phyloP scores from a whole-genome alignment of 495 filamentous ascomycete species.

The Cladorrhinum samala region DNA sequence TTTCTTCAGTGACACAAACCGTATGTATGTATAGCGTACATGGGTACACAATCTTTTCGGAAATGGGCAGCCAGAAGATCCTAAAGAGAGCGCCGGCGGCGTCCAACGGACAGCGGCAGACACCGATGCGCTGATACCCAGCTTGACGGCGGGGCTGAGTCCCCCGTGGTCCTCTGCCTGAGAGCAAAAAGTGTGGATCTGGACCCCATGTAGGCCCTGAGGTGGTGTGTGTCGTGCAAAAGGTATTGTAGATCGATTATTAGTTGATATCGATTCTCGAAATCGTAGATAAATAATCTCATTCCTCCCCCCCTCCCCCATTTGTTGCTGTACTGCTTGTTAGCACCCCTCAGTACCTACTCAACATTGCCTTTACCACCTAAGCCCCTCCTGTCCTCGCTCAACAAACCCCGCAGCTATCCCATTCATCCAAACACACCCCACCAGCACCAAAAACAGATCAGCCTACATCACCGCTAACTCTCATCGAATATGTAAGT shows the following conservation, averaged over 20 bases:
- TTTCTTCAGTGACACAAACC: background rate
- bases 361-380: too few species aligned
- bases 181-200: constrained; percentile 1
- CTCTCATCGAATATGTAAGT: constrained; percentile 1
- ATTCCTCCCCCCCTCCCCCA: too few species aligned
- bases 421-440: too few species aligned
- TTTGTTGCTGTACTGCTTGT: too few species aligned
- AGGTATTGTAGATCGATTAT: background rate
- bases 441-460: too few species aligned
- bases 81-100: background rate
- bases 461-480: too few species aligned
- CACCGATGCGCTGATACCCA: constrained; percentile 7
- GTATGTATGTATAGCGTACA: too few species aligned
- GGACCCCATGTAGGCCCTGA: background rate
- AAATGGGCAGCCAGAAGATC: background rate
- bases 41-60: background rate
- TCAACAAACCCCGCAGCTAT: background rate
- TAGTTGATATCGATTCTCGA: background rate
- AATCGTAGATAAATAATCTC: too few species aligned
- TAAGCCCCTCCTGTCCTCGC: too few species aligned
- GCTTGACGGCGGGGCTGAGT: constrained; percentile 10
- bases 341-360: too few species aligned
- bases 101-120: constrained; percentile 16
- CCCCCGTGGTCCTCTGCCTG: background rate
- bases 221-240: background rate